Evolutionary conservation across 495 filamentous ascomycete genomes (phyloP).

Genomic region (Aspergillus sclerotioniger): DNA sequence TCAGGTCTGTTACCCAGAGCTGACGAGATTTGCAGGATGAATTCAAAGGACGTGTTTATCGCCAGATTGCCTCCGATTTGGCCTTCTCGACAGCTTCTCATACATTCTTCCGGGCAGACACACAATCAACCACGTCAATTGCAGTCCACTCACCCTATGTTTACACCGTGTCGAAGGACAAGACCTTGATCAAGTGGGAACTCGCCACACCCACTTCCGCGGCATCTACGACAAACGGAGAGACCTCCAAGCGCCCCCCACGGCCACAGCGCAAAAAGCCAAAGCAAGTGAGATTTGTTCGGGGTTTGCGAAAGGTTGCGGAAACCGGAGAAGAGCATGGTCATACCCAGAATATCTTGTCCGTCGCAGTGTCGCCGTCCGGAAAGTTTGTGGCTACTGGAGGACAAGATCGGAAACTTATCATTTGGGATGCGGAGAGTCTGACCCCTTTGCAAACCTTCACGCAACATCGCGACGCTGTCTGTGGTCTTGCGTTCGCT

Average conservation of each 20-base stretch:
- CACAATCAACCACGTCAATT: conserved; percentile 73
- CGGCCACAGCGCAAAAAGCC: conserved; percentile 68
- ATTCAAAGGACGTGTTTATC: conserved; percentile 84
- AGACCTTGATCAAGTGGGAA: conserved; percentile 83
- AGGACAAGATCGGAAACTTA: conserved; percentile 72
- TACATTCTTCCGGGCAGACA: conserved; percentile 72
- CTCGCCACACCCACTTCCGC: conserved; percentile 45
- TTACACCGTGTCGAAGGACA: conserved; percentile 86
- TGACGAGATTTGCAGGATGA: conserved; percentile 56
- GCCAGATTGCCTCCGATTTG: conserved; percentile 68
- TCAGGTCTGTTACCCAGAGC: not conserved
- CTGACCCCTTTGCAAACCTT: conserved; percentile 80
- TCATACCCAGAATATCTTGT: conserved; percentile 73
- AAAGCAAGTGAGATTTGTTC: conserved; percentile 62
- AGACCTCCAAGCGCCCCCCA: conserved; percentile 59
- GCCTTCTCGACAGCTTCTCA: conserved; percentile 60
- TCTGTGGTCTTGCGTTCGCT: conserved; percentile 81
- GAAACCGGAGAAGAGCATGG: conserved; percentile 66
- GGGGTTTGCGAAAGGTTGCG: conserved; percentile 61
- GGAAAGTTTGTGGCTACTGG: conserved; percentile 91
- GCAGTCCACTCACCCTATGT: conserved; percentile 73
- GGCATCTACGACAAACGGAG: conserved; percentile 43
- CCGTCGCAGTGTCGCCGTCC: conserved; percentile 80
- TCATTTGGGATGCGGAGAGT: conserved; percentile 80
- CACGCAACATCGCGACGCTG: conserved; percentile 84